A percentile compares a stretch with the other conserved stretches of the same genome.
phyloP scores from a whole-genome alignment of 2,329 filamentous ascomycete species.

The Alternaria panax region DNA sequence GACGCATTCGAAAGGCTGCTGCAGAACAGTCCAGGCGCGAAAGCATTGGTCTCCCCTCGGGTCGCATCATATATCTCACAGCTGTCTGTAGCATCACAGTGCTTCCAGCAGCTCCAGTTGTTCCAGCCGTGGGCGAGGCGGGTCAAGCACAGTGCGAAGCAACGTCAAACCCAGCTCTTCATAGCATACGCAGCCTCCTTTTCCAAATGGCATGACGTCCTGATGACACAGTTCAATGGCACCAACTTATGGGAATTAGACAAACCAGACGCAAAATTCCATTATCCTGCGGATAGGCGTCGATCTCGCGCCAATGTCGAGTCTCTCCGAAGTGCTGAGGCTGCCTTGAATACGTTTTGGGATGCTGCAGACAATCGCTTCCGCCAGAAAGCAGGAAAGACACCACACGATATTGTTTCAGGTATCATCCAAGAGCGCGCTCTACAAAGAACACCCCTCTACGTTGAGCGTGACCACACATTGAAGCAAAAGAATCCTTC shows the following conservation, averaged over 20 bases:
- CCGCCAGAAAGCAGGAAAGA: neutral
- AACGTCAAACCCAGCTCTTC: no score
- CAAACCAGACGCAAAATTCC: constrained; percentile 7
- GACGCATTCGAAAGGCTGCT: neutral
- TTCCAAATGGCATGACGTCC: no score
- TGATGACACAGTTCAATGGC: neutral
- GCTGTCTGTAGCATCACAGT: constrained; percentile 57
- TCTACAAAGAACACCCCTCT: constrained; percentile 59
- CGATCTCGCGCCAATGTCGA: constrained; percentile 52
- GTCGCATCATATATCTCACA: constrained; percentile 53
- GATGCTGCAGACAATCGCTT: constrained; percentile 30
- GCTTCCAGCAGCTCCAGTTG: constrained; percentile 53
- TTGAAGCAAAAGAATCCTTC: no score
- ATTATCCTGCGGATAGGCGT: constrained; percentile 58
- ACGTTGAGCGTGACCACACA: constrained; percentile 53
- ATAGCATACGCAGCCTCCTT: no score
- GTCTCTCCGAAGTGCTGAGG: constrained; percentile 52
- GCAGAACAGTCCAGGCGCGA: neutral
- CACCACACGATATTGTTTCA: constrained; percentile 5
- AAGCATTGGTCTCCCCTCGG: constrained; percentile 15
- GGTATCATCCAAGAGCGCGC: constrained; percentile 40
- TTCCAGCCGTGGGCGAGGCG: constrained; percentile 59
- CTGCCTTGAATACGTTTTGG: constrained; percentile 59
- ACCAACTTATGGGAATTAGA: neutral
- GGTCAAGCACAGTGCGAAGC: constrained; percentile 40